phyloP scores from a whole-genome alignment of 1,284 basidiomycete genomes.

The Veloboletus limbatus region DNA sequence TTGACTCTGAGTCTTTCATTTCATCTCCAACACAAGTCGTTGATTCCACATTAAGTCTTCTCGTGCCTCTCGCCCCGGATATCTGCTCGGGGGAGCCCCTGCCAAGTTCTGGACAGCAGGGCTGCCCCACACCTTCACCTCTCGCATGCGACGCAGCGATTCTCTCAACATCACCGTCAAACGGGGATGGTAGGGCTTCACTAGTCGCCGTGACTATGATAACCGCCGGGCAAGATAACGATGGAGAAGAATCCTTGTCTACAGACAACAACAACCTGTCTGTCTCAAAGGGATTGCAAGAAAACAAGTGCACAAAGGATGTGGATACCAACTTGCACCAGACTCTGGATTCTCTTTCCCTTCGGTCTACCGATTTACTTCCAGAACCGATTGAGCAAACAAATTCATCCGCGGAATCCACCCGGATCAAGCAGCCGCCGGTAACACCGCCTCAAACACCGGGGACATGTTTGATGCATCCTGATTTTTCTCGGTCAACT shows the following conservation, averaged over 20 bases:
- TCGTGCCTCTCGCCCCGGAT: background rate
- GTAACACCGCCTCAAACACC: slow-evolving; percentile 19
- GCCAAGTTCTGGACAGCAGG: slow-evolving; percentile 8
- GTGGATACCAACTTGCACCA: slow-evolving; percentile 5
- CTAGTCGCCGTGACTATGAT: background rate
- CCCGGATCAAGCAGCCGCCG: background rate
- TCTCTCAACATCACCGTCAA: slow-evolving; percentile 1
- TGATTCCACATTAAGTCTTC: slow-evolving; percentile 2
- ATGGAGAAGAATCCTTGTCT: background rate
- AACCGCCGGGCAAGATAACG: background rate
- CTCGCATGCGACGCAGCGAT: background rate
- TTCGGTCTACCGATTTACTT: slow-evolving; percentile 35
- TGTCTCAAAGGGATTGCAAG: background rate
- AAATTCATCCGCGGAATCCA: background rate
- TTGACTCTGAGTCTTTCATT: background rate
- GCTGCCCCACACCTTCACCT: background rate
- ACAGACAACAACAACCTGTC: slow-evolving; percentile 4
- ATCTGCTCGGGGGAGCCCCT: background rate
- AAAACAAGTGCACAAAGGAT: slow-evolving; percentile 8
- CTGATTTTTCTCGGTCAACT: slow-evolving; percentile 15
- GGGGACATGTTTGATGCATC: slow-evolving; percentile 2
- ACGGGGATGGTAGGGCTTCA: slow-evolving; percentile 2
- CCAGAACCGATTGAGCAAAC: slow-evolving; percentile 18
- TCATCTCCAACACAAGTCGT: slow-evolving; percentile 5
- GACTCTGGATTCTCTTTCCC: slow-evolving; percentile 36